A percentile compares a stretch with the other conserved stretches of the same genome.
These are phyloP conservation scores for Trichoderma sp. DNA, from an alignment of 2,329 filamentous ascomycete species.

Conservation along the genomic window DNA sequence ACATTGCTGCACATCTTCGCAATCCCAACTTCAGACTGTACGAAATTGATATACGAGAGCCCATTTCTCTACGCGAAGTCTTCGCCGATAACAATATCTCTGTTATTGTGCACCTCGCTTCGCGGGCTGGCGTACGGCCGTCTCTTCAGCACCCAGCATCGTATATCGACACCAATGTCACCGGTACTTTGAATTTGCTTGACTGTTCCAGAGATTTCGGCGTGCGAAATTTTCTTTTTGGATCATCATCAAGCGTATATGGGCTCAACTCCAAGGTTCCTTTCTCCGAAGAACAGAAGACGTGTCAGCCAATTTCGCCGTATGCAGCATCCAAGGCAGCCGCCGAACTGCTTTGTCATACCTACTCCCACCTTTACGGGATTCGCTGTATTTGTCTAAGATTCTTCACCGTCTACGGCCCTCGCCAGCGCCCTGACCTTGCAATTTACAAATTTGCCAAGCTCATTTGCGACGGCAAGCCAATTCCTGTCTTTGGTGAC, in stretches of 20 bases:
- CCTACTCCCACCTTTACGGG: constrained; percentile 36
- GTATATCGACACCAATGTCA: constrained; percentile 36
- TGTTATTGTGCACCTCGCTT: constrained; percentile 31
- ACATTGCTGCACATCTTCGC: background rate
- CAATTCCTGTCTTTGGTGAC: constrained; percentile 35
- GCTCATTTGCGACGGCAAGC: constrained; percentile 33
- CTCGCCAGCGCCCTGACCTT: constrained; percentile 35
- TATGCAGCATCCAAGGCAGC: constrained; percentile 33
- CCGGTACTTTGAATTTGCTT: constrained; percentile 34
- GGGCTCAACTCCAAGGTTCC: constrained; percentile 33
- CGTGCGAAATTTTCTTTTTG: constrained; percentile 34
- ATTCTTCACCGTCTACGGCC: constrained; percentile 30
- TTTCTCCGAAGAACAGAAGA: constrained; percentile 32
- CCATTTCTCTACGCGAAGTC: background rate
- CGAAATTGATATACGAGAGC: background rate
- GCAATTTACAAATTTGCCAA: constrained; percentile 36
- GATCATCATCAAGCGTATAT: constrained; percentile 36
- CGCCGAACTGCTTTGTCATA: constrained; percentile 35
- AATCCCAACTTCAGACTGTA: background rate
- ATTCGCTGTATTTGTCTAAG: background rate
- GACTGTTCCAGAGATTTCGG: constrained; percentile 34
- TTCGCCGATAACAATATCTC: background rate
- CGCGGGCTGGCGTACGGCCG: constrained; percentile 34
- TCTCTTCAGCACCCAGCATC: constrained; percentile 31
- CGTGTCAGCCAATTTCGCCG: constrained; percentile 34